Base-by-base conservation (phyloP, 2,329 filamentous ascomycete genomes). In the Zasmidium angulare region DNA sequence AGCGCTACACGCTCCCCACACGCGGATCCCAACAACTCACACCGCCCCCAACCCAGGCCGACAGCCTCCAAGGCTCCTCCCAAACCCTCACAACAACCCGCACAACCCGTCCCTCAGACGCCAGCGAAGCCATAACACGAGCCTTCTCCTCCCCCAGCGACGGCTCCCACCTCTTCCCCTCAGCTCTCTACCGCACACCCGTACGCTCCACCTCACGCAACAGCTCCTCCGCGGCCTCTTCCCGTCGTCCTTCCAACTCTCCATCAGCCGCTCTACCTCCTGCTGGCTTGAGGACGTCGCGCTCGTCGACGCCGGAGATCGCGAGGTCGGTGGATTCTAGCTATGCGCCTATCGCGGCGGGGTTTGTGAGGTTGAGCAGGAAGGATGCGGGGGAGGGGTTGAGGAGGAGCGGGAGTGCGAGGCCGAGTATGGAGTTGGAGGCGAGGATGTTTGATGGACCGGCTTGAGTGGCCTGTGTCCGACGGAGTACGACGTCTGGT, bases 371-470 rank as follows among this genome's bases (percentile, higher is more conserved):
- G 7, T 22, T 52, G 31, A 43, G 26, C 50, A 36, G 2, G 50
- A 36, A 52, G 31, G 50, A 53, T 11, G 10, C 29, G 3, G 21
- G 4, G 48, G 11, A 26, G 23, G 10, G 21, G 11, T 20, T 24
- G 49, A n/a, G 50, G 29, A 36, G 21, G 50, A 3, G 7, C 6
- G 36, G 7, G 26, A 52, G 50, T 10, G 50, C 50, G 21, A 24
- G 26, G n/a, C 36, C 31, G 51, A 46, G 31, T 23, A 12, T 53
- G 12, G 51, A 53, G 17, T 24, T 53, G 31, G 51, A 53, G 12
- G 51, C 51, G n/a, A 21, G 51, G n/a, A 53, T 53, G 36, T 53
- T 53, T 21, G 11, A n/a, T 22, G 51, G 51, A 11, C 51, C 51
- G n/a, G 51, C 51, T 20, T 53, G 22, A 50, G n/a, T n/a, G n/a